Conservation (phyloP, 208 protist genomes). For the Leishmania arabica region DNA sequence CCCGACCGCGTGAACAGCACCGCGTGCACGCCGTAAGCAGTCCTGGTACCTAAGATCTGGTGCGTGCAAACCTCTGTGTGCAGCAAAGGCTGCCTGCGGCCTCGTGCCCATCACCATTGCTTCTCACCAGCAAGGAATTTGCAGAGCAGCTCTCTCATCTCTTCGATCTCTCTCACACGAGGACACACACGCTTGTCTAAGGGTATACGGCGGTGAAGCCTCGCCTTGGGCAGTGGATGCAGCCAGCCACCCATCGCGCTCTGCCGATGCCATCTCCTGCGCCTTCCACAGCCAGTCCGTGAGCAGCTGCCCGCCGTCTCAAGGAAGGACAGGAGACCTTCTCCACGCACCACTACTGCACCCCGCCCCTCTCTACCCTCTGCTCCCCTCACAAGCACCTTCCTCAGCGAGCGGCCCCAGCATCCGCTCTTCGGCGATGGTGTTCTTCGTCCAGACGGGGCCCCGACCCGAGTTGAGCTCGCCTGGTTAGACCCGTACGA, state of each 20-base stretch:
- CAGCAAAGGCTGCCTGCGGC: neutral
- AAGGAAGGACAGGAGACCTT: neutral
- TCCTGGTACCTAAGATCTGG: neutral
- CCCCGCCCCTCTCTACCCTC: neutral
- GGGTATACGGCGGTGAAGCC: neutral
- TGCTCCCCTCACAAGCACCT: neutral
- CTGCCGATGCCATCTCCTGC: neutral
- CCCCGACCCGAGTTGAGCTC: neutral
- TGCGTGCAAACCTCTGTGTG: neutral
- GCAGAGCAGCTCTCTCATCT: neutral
- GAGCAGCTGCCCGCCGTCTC: neutral
- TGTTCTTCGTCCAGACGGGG: neutral
- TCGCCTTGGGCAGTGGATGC: neutral
- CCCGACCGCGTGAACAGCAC: constrained; percentile 40
- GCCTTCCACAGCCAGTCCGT: neutral
- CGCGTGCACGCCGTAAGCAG: neutral
- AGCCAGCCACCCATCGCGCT: neutral
- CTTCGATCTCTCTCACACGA: too few species aligned
- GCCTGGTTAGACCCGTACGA: neutral
- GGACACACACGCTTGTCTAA: neutral
- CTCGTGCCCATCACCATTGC: neutral
- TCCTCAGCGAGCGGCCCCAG: neutral
- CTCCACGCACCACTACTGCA: neutral
- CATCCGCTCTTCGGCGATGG: neutral
- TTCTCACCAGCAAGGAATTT: neutral